Evolutionary conservation across 2,329 filamentous ascomycete genomes (phyloP).

Genomic region (Cordyceps javanica): DNA sequence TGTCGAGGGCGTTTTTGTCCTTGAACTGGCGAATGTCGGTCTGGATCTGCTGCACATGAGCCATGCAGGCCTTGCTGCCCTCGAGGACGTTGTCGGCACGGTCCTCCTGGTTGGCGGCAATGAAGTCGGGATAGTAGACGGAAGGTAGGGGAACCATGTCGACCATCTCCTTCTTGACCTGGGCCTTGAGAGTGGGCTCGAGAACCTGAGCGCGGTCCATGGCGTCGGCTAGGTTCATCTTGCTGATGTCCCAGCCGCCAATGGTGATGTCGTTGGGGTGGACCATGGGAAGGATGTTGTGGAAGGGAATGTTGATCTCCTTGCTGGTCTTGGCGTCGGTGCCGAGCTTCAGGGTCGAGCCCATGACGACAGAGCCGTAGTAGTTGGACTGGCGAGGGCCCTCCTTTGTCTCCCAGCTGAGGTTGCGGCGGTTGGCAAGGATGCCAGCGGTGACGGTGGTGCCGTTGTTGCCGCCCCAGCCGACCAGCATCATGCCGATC

Average conservation of each 20-base stretch:
- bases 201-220: slow-evolving; percentile 96
- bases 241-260: slow-evolving; percentile 96
- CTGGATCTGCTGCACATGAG: slow-evolving; percentile 88
- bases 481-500: slow-evolving; percentile 94
- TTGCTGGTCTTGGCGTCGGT: slow-evolving; percentile 74
- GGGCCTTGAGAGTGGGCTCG: slow-evolving; percentile 85
- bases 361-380: slow-evolving; percentile 97
- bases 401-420: slow-evolving; percentile 92
- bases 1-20: slow-evolving; percentile 74
- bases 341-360: slow-evolving; percentile 94
- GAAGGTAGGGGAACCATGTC: slow-evolving; percentile 82
- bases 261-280: slow-evolving; percentile 94
- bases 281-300: slow-evolving; percentile 89
- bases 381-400: slow-evolving; percentile 84
- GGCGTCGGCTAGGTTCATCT: slow-evolving; percentile 78
- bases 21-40: slow-evolving; percentile 96
- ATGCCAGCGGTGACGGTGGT: slow-evolving; percentile 96
- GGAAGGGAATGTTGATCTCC: slow-evolving; percentile 96
- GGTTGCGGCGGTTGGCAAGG: slow-evolving; percentile 81
- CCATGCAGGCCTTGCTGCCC: slow-evolving; percentile 76
- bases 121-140: slow-evolving; percentile 99
- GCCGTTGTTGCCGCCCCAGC: slow-evolving; percentile 97
- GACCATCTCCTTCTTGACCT: slow-evolving; percentile 90
- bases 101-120: slow-evolving; percentile 95
- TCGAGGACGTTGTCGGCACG: slow-evolving; percentile 86